These are phyloP conservation scores for Flaveria linearis DNA, from an alignment of 129 eudicot genomes.

Conservation along the genomic window DNA sequence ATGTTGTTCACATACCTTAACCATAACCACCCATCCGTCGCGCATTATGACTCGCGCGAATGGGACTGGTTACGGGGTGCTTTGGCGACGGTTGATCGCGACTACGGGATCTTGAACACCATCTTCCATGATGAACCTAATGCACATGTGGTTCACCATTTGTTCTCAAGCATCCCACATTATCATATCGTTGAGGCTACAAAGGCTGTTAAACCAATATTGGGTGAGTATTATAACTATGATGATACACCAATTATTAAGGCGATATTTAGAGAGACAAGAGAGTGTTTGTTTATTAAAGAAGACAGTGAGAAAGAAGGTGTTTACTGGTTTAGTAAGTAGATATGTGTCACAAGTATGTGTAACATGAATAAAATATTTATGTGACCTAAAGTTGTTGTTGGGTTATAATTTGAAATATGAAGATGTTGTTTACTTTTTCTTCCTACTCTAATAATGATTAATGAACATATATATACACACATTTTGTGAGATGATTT, in stretches of 20 bases:
- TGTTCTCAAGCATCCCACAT: slow-evolving; percentile 40
- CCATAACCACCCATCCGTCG: slow-evolving; percentile 36
- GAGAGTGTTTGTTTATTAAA: slow-evolving; percentile 35
- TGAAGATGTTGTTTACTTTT: background rate
- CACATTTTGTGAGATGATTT: background rate
- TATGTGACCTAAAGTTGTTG: slow-evolving; percentile 2
- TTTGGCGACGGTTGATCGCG: slow-evolving; percentile 34
- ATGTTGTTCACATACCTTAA: slow-evolving; percentile 28
- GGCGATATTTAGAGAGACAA: slow-evolving; percentile 43
- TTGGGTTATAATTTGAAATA: background rate
- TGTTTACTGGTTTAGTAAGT: slow-evolving; percentile 38
- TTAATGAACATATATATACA: background rate
- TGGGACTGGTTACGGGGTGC: slow-evolving; percentile 51
- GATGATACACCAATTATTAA: slow-evolving; percentile 37
- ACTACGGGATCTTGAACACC: slow-evolving; percentile 35
- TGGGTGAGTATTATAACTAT: slow-evolving; percentile 34
- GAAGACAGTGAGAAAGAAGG: slow-evolving; percentile 36
- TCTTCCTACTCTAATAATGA: background rate
- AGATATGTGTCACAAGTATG: background rate
- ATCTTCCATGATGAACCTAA: slow-evolving; percentile 25
- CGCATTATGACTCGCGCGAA: slow-evolving; percentile 36
- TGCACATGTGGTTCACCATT: slow-evolving; percentile 43
- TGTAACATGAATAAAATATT: background rate
- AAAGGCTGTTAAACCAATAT: slow-evolving; percentile 27
- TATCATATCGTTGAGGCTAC: slow-evolving; percentile 46